Conservation (phyloP, 2,329 filamentous ascomycete species). For the Geosmithia putterillii region DNA sequence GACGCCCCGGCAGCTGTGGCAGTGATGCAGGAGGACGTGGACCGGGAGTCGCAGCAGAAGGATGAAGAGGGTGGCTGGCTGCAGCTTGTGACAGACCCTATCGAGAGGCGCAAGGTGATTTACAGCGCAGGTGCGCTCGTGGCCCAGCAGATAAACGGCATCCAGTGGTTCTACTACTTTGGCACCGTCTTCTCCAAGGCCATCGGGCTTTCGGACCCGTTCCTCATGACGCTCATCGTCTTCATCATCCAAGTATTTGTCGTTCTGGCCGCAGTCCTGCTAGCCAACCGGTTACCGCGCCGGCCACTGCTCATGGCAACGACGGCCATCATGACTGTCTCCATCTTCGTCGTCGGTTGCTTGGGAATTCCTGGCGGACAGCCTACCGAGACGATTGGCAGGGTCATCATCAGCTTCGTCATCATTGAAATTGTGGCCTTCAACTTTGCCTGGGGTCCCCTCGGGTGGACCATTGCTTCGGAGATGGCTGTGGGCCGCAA, state of each 20-base stretch:
- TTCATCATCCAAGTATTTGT: conserved; percentile 29
- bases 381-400: conserved; percentile 14
- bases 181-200: conserved; percentile 28
- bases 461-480: conserved; percentile 26
- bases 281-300: conserved; percentile 25
- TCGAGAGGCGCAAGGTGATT: conserved; percentile 32
- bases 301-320: conserved; percentile 23
- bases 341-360: conserved; percentile 25
- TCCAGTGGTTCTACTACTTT: conserved; percentile 32
- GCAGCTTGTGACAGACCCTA: conserved; percentile 25
- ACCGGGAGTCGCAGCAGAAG: conserved; percentile 17
- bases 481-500: conserved; percentile 36
- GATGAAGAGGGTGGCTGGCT: conserved; percentile 21
- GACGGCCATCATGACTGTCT: conserved; percentile 23
- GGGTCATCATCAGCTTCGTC: conserved; percentile 26
- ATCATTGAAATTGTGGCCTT: conserved; percentile 23
- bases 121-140: conserved; percentile 29
- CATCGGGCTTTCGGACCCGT: conserved; percentile 26
- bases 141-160: conserved; percentile 35
- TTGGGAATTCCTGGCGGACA: conserved; percentile 5
- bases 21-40: conserved; percentile 26
- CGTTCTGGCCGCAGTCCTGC: conserved; percentile 22
- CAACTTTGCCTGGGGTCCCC: conserved; percentile 30
- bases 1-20: conserved; percentile 21
- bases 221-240: conserved; percentile 26